These are phyloP conservation scores for Penicillium janthinellum DNA, from an alignment of 2,329 filamentous ascomycete species.

Conservation along the genomic window DNA sequence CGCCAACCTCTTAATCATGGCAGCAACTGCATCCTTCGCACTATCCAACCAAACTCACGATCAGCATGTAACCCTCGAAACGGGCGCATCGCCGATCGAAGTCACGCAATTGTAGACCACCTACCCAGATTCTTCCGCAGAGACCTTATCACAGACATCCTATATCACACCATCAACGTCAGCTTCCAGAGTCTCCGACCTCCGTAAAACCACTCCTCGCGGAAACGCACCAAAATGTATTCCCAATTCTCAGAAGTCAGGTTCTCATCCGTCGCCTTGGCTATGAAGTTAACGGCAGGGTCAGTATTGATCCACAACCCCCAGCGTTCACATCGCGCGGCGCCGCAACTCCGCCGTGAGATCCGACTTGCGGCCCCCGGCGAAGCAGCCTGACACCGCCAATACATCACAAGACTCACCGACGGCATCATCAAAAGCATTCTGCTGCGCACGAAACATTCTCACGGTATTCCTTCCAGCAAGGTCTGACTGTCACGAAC, in stretches of 20 bases:
- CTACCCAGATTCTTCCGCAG: constrained; percentile 52
- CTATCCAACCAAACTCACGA: constrained; percentile 33
- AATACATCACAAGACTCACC: constrained; percentile 49
- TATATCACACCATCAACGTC: constrained; percentile 30
- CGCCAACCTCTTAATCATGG: constrained; percentile 87
- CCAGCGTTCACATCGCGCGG: constrained; percentile 2
- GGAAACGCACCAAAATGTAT: constrained; percentile 60
- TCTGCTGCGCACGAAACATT: constrained; percentile 66
- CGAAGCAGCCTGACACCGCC: background rate
- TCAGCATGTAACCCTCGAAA: constrained; percentile 16
- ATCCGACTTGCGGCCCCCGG: background rate
- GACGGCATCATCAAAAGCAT: constrained; percentile 70
- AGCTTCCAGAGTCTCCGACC: constrained; percentile 4
- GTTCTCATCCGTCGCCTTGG: constrained; percentile 95
- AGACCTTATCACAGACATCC: constrained; percentile 64
- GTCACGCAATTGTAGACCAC: constrained; percentile 5
- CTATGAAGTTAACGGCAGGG: constrained; percentile 43
- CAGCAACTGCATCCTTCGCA: constrained; percentile 81
- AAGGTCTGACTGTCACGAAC: constrained; percentile 9
- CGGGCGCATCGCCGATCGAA: background rate
- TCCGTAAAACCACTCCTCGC: background rate
- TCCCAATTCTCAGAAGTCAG: constrained; percentile 84
- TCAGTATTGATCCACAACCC: constrained; percentile 28
- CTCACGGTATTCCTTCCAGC: constrained; percentile 18
- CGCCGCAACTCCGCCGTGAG: background rate